These are phyloP conservation scores for Eucalyptus sideroxylon DNA, from an alignment of 345 rosid genomes.

Conservation along the genomic window DNA sequence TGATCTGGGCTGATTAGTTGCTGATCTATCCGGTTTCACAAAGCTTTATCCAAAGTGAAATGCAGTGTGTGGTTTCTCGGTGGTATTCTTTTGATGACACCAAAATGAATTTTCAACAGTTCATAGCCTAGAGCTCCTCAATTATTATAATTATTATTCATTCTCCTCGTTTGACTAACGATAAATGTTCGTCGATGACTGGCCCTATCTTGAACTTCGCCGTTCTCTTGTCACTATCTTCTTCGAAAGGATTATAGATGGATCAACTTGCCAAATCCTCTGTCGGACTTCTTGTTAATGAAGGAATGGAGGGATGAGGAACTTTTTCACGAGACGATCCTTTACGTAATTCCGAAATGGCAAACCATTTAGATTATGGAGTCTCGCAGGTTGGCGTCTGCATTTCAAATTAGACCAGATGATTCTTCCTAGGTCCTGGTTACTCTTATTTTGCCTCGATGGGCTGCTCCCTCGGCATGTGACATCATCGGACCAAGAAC, in stretches of 20 bases:
- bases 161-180: not conserved
- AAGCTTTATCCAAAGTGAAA: not conserved
- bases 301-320: not conserved
- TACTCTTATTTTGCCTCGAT: not conserved
- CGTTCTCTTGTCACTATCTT: not conserved
- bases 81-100: not conserved
- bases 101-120: not conserved
- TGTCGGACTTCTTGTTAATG: not conserved
- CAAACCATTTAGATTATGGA: not conserved
- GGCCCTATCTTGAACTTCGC: not conserved
- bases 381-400: not conserved
- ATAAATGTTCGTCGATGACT: not conserved
- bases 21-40: not conserved
- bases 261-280: not conserved
- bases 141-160: not conserved
- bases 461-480: not conserved
- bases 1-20: not conserved
- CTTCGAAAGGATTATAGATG: not conserved
- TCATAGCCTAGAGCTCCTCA: not conserved
- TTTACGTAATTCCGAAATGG: not conserved
- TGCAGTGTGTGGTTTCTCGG: not conserved
- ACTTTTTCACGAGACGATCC: not conserved
- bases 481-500: not conserved
- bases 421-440: not conserved
- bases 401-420: not conserved